Evolutionary conservation across 495 filamentous ascomycete genomes (phyloP), one percentile per base, ranked within the genome.

Genomic region (Penicillium atrosanguineum): DNA sequence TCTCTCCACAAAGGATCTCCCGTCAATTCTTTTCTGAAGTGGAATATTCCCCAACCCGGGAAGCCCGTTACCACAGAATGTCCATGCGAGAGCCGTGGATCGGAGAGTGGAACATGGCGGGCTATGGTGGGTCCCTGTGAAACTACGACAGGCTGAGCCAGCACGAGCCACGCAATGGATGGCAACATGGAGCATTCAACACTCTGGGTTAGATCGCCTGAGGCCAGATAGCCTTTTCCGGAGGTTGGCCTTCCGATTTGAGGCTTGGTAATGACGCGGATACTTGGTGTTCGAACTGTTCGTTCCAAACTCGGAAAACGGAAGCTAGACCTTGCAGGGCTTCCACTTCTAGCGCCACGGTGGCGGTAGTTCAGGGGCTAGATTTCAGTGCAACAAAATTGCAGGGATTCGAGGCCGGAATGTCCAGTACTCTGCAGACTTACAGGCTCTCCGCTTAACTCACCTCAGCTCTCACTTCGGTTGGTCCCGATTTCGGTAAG

Each of bases 1-100:
- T n/a, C n/a, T 39, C 42, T 45, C 41, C 50, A 41, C 50, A 46
- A 46, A 19, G 40, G 36, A 16, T 28, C 44, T 45, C 50, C 50
- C 31, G 39, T 31, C 2, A 8, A 20, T 8, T 29, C 26, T 12
- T 23, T 26, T 23, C 15, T 18, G 31, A 41, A 45, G 29, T 52
- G 50, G 50, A 20, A 23, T 19, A 15, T 7, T 18, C 48, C 48
- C 39, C 39, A 4, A 11, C 34, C 42, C 31, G 29, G 50, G 18
- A 46, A 52, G 46, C 46, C 42, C 4, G 15, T 47, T 12, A 15
- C 45, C 50, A 46, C 29, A 7, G 21, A 44, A 39, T 28, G 50
- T 14, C 23, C 42, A 29, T 15, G 20, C 29, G 15, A 23, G 42
- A 45, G 7, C 41, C 50, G 19, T 11, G 26, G 40, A 26, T 44